Evolutionary conservation across 306 rosid species (phyloP).

Genomic region (Echinosophora koreensis): DNA sequence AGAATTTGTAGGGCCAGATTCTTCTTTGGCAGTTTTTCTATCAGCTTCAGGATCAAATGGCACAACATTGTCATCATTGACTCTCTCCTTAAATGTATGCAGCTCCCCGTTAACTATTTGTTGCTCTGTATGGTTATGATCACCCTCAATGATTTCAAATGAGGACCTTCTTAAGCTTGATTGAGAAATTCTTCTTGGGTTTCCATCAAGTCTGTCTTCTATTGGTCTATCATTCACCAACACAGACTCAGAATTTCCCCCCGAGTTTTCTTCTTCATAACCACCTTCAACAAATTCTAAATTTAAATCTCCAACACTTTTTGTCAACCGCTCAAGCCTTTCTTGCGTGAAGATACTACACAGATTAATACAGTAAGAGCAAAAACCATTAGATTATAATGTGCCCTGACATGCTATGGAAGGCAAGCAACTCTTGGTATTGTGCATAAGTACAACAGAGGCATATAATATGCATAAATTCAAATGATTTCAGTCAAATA

Average conservation of each 20-base stretch:
- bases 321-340: slow-evolving; percentile 87
- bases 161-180: slow-evolving; percentile 52
- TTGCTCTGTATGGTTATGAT: slow-evolving; percentile 48
- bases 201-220: slow-evolving; percentile 56
- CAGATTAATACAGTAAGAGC: slow-evolving; percentile 50
- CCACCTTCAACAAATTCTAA: slow-evolving; percentile 60
- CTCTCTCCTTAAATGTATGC: slow-evolving; percentile 48
- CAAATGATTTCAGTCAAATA: slow-evolving; percentile 29
- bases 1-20: slow-evolving; percentile 51
- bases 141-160: slow-evolving; percentile 46
- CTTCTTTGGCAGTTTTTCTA: slow-evolving; percentile 51
- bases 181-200: slow-evolving; percentile 50
- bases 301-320: slow-evolving; percentile 69
- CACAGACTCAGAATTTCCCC: slow-evolving; percentile 52
- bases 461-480: slow-evolving; percentile 15
- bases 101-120: slow-evolving; percentile 54
- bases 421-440: slow-evolving; percentile 23
- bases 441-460: not conserved
- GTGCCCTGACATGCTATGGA: slow-evolving; percentile 25
- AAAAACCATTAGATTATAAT: slow-evolving; percentile 30
- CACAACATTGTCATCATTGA: slow-evolving; percentile 46
- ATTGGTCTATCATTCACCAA: slow-evolving; percentile 52
- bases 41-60: slow-evolving; percentile 60
- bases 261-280: slow-evolving; percentile 57
- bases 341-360: slow-evolving; percentile 97